Evolutionary conservation across 1,139 yeast genomes (phyloP).

Genomic region (Chernovozyma aurita): DNA sequence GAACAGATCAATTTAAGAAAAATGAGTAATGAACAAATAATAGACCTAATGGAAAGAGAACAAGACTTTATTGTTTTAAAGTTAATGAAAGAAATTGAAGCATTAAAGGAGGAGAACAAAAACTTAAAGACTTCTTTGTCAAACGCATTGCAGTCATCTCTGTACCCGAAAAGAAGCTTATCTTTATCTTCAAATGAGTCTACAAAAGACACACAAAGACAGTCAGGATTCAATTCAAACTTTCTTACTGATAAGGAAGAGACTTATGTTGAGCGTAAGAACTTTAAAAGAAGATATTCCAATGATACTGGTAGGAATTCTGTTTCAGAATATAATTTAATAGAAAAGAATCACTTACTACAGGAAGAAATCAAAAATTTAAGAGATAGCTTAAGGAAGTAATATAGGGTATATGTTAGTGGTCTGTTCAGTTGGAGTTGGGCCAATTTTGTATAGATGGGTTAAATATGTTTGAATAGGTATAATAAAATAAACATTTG

Average conservation of each 20-base stretch:
- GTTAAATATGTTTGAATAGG: no score
- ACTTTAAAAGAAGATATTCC: conserved; percentile 5
- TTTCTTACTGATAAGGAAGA: conserved; percentile 2
- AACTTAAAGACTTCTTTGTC: conserved; percentile 15
- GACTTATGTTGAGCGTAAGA: conserved; percentile 3
- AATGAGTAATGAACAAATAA: conserved; percentile 38
- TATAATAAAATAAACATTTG: no score
- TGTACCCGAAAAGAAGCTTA: conserved; percentile 7
- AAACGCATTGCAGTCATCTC: conserved; percentile 5
- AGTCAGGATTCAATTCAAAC: background rate
- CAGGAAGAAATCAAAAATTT: conserved; percentile 2
- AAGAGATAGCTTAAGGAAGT: background rate
- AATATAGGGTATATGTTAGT: background rate
- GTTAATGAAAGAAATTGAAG: conserved; percentile 51
- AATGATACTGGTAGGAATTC: conserved; percentile 4
- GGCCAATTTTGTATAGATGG: no score
- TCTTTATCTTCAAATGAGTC: conserved; percentile 9
- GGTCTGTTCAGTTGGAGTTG: background rate
- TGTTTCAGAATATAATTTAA: background rate
- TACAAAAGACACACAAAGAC: background rate
- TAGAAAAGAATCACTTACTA: conserved; percentile 4
- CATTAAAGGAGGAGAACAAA: conserved; percentile 49
- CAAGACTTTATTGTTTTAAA: conserved; percentile 64
- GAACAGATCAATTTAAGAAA: conserved; percentile 6
- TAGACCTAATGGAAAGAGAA: conserved; percentile 64